Percentiles rank a stretch among this genome's conserved stretches.
Conservation (phyloP, 2,329 filamentous ascomycete species). For the Exophiala aquamarina region DNA sequence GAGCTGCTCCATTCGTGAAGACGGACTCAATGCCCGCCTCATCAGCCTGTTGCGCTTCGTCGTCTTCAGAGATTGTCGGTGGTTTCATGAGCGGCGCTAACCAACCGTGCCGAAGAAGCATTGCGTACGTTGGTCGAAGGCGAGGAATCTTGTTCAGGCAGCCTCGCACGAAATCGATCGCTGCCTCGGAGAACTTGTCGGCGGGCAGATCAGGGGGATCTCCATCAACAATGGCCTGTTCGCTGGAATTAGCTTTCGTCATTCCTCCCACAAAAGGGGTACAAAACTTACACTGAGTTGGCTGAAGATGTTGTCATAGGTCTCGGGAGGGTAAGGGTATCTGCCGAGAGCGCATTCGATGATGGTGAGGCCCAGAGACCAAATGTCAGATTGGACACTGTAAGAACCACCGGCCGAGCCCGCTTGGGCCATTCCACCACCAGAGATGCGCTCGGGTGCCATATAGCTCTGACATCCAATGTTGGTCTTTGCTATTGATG, state of each 20-base stretch:
- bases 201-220: constrained; percentile 86
- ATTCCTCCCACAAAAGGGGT: background rate
- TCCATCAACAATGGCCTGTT: constrained; percentile 92
- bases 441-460: constrained; percentile 93
- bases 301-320: constrained; percentile 97
- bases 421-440: constrained; percentile 72
- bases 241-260: background rate
- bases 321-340: constrained; percentile 96
- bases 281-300: constrained; percentile 79
- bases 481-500: constrained; percentile 97
- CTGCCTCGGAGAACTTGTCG: constrained; percentile 73
- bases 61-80: constrained; percentile 69
- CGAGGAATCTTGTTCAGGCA: constrained; percentile 93
- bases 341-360: constrained; percentile 93
- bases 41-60: constrained; percentile 58
- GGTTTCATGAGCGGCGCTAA: constrained; percentile 73
- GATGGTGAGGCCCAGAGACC: constrained; percentile 90
- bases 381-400: constrained; percentile 96
- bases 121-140: constrained; percentile 88
- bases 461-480: constrained; percentile 99
- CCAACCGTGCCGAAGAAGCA: constrained; percentile 88
- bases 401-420: constrained; percentile 80
- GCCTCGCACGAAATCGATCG: constrained; percentile 81
- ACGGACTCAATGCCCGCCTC: constrained; percentile 34
- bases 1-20: constrained; percentile 33